Percentiles rank a stretch among this genome's conserved stretches.
These are phyloP conservation scores for Globisporangium nagaii DNA, from an alignment of 352 stramenopile genomes.

Conservation along the genomic window DNA sequence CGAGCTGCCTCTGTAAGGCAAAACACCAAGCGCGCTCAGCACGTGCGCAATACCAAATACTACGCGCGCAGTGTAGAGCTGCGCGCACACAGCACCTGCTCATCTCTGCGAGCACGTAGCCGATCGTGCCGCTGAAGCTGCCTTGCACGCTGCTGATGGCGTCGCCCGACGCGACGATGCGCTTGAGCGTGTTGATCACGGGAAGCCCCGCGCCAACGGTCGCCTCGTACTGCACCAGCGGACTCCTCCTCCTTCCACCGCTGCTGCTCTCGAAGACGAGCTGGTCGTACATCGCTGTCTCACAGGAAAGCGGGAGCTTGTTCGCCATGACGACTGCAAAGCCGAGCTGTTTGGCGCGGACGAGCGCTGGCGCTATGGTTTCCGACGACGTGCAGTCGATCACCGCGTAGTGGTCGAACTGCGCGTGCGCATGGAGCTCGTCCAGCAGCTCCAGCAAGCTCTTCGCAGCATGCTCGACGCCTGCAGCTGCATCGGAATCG, in stretches of 20 bases:
- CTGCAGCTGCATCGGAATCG: neutral
- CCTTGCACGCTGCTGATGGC: constrained; percentile 39
- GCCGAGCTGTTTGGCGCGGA: constrained; percentile 13
- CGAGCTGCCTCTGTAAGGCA: constrained; percentile 23
- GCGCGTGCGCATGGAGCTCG: constrained; percentile 1
- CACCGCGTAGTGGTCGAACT: constrained; percentile 15
- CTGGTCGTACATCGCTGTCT: constrained; percentile 25
- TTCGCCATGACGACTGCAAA: constrained; percentile 42
- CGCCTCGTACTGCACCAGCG: constrained; percentile 40
- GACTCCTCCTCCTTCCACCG: constrained; percentile 5
- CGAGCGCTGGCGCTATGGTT: constrained; percentile 13
- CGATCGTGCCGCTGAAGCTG: constrained; percentile 59
- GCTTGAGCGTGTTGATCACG: constrained; percentile 40
- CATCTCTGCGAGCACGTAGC: constrained; percentile 41
- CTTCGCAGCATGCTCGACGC: neutral
- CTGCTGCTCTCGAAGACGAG: constrained; percentile 16
- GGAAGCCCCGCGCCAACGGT: constrained; percentile 65
- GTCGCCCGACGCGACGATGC: constrained; percentile 45
- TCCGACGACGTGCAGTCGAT: constrained; percentile 25
- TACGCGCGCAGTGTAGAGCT: neutral
- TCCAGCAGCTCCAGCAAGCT: constrained; percentile 6
- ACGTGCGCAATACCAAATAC: no score
- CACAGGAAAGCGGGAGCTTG: constrained; percentile 38
- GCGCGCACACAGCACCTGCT: constrained; percentile 9
- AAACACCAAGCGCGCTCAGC: neutral